Conservation (phyloP, 805 yeast genomes). For the Teunomyces kruisii region DNA sequence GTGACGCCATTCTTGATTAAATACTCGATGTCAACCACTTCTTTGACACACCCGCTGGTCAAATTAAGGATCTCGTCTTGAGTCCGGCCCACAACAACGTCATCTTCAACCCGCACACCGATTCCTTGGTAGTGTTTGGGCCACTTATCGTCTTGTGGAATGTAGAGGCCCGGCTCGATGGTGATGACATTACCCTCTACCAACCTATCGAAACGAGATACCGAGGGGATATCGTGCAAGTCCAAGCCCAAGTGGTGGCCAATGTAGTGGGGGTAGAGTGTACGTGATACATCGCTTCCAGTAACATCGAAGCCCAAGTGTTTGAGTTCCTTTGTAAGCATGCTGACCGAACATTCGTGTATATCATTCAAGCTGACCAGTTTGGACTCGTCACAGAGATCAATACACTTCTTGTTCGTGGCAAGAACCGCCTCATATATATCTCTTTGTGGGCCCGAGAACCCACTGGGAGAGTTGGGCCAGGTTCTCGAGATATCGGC, state of each 20-base stretch:
- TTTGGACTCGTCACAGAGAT: conserved; percentile 55
- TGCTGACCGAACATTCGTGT: conserved; percentile 65
- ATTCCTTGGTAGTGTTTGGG: conserved; percentile 83
- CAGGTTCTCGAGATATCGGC: conserved; percentile 96
- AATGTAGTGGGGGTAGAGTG: conserved; percentile 85
- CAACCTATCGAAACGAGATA: conserved; percentile 55
- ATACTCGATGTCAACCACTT: conserved; percentile 75
- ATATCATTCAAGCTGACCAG: conserved; percentile 66
- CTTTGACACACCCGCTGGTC: conserved; percentile 84
- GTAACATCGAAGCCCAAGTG: conserved; percentile 68
- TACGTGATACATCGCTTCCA: conserved; percentile 50
- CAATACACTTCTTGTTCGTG: conserved; percentile 78
- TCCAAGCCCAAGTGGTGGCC: conserved; percentile 96
- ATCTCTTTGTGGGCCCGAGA: conserved; percentile 77
- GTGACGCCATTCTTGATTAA: conserved; percentile 62
- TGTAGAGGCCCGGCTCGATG: conserved; percentile 92
- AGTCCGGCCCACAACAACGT: conserved; percentile 74
- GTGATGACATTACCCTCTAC: conserved; percentile 81
- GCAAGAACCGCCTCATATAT: conserved; percentile 84
- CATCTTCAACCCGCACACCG: conserved; percentile 95
- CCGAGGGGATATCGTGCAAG: conserved; percentile 76
- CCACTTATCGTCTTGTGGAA: conserved; percentile 70
- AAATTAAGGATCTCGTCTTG: conserved; percentile 50
- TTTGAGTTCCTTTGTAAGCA: conserved; percentile 61
- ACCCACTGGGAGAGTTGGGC: conserved; percentile 77